Evolutionary conservation across 1,284 basidiomycete genomes (phyloP).

Genomic region (Cryptococcus floricola): DNA sequence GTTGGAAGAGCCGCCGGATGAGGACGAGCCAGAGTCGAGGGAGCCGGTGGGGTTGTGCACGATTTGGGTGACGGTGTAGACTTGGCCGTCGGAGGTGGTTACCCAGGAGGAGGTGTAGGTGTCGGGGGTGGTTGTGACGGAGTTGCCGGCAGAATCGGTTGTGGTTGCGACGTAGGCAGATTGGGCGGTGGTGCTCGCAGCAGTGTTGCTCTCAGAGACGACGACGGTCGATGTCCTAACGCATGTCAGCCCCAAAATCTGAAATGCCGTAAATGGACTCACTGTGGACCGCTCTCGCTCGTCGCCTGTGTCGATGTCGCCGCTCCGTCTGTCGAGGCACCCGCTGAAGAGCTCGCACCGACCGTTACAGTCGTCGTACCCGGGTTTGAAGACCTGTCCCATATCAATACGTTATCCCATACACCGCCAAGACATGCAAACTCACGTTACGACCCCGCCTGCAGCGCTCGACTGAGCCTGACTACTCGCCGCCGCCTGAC

Average conservation of each 20-base stretch:
- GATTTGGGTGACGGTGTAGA: constrained; percentile 45
- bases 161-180: constrained; percentile 36
- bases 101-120: constrained; percentile 37
- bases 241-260: neutral
- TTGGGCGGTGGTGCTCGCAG: constrained; percentile 22
- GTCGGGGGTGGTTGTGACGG: constrained; percentile 36
- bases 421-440: neutral
- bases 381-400: neutral
- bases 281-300: neutral
- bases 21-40: constrained; percentile 35
- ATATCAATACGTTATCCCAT: neutral
- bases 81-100: constrained; percentile 39
- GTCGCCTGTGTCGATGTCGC: neutral
- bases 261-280: neutral
- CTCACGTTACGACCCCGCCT: neutral
- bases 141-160: constrained; percentile 34
- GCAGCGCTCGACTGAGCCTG: neutral
- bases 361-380: constrained; percentile 5
- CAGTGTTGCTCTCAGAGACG: constrained; percentile 9
- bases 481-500: neutral
- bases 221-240: constrained; percentile 25
- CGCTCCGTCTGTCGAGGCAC: neutral
- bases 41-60: constrained; percentile 46
- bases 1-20: constrained; percentile 26
- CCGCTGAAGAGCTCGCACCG: neutral